Evolutionary conservation across 2,329 filamentous ascomycete genomes (phyloP).

Genomic region (Beauveria medogensis): DNA sequence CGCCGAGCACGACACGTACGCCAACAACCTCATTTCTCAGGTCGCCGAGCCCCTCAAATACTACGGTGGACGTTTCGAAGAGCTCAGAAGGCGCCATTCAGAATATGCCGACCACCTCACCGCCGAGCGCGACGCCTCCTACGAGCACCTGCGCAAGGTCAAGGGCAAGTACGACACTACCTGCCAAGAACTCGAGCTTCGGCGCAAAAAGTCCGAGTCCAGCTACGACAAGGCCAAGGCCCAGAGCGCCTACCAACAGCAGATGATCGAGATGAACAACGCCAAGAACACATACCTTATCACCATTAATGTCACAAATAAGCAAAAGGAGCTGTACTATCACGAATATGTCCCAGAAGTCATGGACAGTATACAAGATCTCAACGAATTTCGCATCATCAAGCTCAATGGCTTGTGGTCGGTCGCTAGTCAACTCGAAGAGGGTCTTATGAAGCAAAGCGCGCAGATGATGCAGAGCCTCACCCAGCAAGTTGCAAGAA

Average conservation of each 20-base stretch:
- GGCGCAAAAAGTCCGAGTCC: slow-evolving; percentile 88
- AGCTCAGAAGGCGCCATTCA: slow-evolving; percentile 80
- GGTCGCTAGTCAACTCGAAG: slow-evolving; percentile 70
- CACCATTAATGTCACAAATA: slow-evolving; percentile 92
- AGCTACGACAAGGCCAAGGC: slow-evolving; percentile 94
- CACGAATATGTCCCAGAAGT: slow-evolving; percentile 93
- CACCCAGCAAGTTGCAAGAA: slow-evolving; percentile 73
- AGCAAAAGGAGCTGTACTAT: slow-evolving; percentile 95
- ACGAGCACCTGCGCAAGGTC: slow-evolving; percentile 77
- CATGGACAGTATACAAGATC: slow-evolving; percentile 85
- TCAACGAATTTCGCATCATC: slow-evolving; percentile 79
- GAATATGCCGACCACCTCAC: slow-evolving; percentile 86
- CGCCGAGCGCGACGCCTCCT: slow-evolving; percentile 77
- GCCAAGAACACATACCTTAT: slow-evolving; percentile 98
- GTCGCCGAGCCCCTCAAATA: slow-evolving; percentile 82
- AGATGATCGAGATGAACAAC: slow-evolving; percentile 93
- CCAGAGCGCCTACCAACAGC: slow-evolving; percentile 84
- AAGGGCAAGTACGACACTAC: slow-evolving; percentile 89
- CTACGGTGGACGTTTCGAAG: slow-evolving; percentile 70
- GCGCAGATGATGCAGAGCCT: slow-evolving; percentile 65
- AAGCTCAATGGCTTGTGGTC: slow-evolving; percentile 84
- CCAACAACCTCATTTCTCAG: slow-evolving; percentile 66
- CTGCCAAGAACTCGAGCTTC: slow-evolving; percentile 90
- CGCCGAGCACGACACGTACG: slow-evolving; percentile 80
- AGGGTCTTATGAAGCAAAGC: slow-evolving; percentile 67